Base-by-base conservation (phyloP, 306 rosid species). In the Begonia masoniana region DNA sequence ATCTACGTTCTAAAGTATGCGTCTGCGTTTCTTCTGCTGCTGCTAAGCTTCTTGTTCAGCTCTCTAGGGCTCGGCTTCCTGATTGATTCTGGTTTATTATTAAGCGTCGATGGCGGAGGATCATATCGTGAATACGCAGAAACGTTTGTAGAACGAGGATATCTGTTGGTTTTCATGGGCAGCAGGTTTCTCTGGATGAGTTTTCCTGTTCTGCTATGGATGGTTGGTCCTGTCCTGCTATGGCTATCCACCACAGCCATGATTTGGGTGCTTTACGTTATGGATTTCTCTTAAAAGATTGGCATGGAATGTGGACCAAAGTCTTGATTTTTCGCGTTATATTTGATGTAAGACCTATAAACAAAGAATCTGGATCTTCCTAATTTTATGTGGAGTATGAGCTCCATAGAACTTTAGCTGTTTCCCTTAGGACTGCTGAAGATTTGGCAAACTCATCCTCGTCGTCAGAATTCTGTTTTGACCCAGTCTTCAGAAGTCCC, bases 131-230 rank as follows among this genome's bases (percentile, higher is more conserved):
- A 41, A 13, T 60, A 69, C 47, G 62, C 68, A 43, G 65, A 68
- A 7, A 68, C 41, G 10, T 48, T 88, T 36, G 13, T 80, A 9
- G 94, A 88, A 61, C 74, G 68, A 72, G 95, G 94, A 4, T 85
- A 77, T 51, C 50, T 66, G 14, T 66, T 88, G 52, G 85, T 85
- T 62, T 58, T 74, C 10, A 56, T 85, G 12, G 89, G 82, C 6
- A 78, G 67, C 56, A 75, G 97, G 15, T 45, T 82, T 15, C 66
- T 88, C 10, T 76, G 89, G 67, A 50, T 76, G 48, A 54, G 67
- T 71, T 43, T 82, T 48, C 83, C 82, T 48, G 16, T 88, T 61
- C 49, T 88, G 80, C 12, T 85, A 3, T 88, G 97, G 97, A 67
- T 78, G 82, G 53, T 80, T 47, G 82, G 93, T 41, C 97, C 97